Evolutionary conservation across 257 asterid species (phyloP), one percentile per base, ranked within the genome.

Genomic region (Primulina huaijiensis): DNA sequence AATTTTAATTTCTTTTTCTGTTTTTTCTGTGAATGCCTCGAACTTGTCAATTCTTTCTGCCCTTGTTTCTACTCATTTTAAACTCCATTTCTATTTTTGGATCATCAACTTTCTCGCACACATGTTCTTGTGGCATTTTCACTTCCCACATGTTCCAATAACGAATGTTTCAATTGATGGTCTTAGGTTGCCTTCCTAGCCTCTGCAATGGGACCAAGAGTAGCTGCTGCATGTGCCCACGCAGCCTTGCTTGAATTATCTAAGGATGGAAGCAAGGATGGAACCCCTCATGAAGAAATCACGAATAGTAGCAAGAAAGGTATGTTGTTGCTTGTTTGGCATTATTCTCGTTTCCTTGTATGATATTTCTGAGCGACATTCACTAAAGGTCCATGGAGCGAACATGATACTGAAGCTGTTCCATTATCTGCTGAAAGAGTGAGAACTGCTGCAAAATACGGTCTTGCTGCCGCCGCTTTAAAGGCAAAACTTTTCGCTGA

Each of bases 211-310:
- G 98, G 98, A 62, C 98, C 98, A 19, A 90, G 98, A 76, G 97
- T 92, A 70, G 97, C 97, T 84, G 98, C 98, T 72, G 96, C 95
- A 57, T 92, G 98, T 84, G 96, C 98, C 61, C 98, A 92, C 79
- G 92, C 95, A 70, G 88, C 90, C 38, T 74, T 92, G 82, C 86
- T 86, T 64, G 87, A 87, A 31, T 78, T 92, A 71, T 85, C 89
- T 17, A 81, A 82, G 74, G 91, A 85, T 71, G 77, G 81, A 72
- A 77, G 74, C 63, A 78, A 72, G 74, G 92, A 83, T 75, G 85
- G 77, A 68, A 82, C 76, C 76, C 76, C 88, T 79, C 65, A 11
- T 60, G 88, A 81, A 59, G 91, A 80, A 58, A 73, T 64, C 46
- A 62, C 69, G n/a, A 80, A 70, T 67, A 75, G 82, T 8, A 33